Evolutionary conservation across 495 filamentous ascomycete species (phyloP), one percentile per base, ranked within the genome.

Genomic region (Podospora didyma): DNA sequence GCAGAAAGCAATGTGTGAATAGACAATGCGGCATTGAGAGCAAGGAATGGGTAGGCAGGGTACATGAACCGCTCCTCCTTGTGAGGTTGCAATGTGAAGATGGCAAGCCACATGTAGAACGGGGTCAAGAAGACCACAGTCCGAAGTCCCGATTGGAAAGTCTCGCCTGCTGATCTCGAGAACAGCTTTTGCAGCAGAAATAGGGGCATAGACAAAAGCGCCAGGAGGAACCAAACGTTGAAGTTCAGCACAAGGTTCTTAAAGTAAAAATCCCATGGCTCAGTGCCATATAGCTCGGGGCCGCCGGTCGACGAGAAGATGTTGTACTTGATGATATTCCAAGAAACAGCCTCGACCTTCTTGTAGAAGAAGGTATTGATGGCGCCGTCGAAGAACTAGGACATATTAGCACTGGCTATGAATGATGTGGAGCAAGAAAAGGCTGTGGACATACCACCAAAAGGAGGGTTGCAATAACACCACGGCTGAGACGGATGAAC

Each of bases 41-140:
- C 90, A 22, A 99, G 79, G 51, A 90, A 87, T 9, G 95, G 94
- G 68, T 99, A 99, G 21, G 86, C 87, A 0, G 93, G 93, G 69
- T 96, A 97, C 92, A 99, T 97, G 75, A 99, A 99, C 7, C 95
- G 79, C 67, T 99, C 95, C 70, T 99, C 95, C 64, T 99, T 99
- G 78, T 99, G 95, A 19, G 94, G 86, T 66, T 97, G 94, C 10
- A 86, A 67, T 3, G 90, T 89, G 73, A 99, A 97, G 53, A 97
- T 93, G 7, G 70, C 83, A 22, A 97, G 81, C 95, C 95, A 99
- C 69, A 96, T 80, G 68, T 97, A 97, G 72, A 97, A 93, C 0
- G 95, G 93, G 1, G 84, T 72, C 48, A 89, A 74, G 62, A 93
- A 86, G 28, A 90, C 82, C 46, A 93, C 59, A n/a, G 84, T 89